Conservation (phyloP, 805 yeast species). For the Blastobotrys terrestris region DNA sequence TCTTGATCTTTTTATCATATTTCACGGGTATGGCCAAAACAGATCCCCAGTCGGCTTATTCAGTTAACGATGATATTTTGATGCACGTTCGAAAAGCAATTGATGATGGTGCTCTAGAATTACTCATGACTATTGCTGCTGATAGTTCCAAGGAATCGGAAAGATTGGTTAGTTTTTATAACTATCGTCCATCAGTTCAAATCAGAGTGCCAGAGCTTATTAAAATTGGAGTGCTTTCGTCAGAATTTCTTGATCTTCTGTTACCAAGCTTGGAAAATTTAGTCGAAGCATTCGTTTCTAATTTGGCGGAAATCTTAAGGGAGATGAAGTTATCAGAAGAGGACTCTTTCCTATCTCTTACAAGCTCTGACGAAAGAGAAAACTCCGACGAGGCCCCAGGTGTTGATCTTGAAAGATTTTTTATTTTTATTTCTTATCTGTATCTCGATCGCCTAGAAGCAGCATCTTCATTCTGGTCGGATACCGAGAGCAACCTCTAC, state of each 20-base stretch:
- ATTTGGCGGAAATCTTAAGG: conserved; percentile 34
- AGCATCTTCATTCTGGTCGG: conserved; percentile 55
- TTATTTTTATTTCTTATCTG: conserved; percentile 63
- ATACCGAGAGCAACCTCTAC: conserved; percentile 54
- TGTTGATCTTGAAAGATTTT: conserved; percentile 85
- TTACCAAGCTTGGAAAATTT: conserved; percentile 21
- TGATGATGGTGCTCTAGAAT: conserved; percentile 35
- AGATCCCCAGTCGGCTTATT: conserved; percentile 12
- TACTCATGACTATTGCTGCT: conserved; percentile 31
- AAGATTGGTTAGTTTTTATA: conserved; percentile 13
- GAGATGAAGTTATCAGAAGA: conserved; percentile 36
- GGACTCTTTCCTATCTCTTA: conserved; percentile 28
- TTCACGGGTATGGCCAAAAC: conserved; percentile 16
- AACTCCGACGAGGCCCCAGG: conserved; percentile 50
- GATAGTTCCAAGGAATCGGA: conserved; percentile 22
- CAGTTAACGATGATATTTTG: conserved; percentile 21
- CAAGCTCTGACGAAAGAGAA: conserved; percentile 19
- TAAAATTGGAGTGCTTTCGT: conserved; percentile 12
- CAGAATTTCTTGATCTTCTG: conserved; percentile 12
- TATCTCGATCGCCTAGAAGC: conserved; percentile 57
- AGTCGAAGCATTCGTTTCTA: conserved; percentile 26
- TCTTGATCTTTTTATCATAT: conserved; percentile 18
- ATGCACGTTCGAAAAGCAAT: conserved; percentile 25
- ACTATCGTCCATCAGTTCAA: conserved; percentile 22
- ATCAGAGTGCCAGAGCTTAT: conserved; percentile 25